Base-by-base conservation (phyloP, 176 grass and related monocot species). In the Musa acuminata region DNA sequence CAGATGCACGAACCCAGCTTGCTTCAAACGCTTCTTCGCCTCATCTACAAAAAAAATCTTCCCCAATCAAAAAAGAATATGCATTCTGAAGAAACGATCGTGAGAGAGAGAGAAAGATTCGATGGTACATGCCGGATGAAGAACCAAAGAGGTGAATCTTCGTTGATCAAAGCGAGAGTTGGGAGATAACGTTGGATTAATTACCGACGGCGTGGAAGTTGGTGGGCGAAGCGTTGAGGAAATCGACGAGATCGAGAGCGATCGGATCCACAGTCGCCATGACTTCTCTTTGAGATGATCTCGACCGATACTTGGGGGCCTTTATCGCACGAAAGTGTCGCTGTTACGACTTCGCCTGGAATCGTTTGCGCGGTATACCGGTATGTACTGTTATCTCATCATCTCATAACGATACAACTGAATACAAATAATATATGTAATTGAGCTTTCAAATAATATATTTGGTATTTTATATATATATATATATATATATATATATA, bases 21-120 rank as follows among this genome's bases (percentile, higher is more conserved):
- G 79, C 72, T 87, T 89, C 78, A 98, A 84, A 62, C 62, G 83
- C 82, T 73, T 80, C 76, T 98, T 98, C 75, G 90, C 80, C 84
- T 89, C 95, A 70, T 83, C 94, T 35, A 60, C 26, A 76, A 53
- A 11, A 55, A 52, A 70, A 13, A 58, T 59, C 10, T 55, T 62
- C 14, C 43, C 78, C 72, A 62, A 81, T 14, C 10, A 11, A 55
- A 78, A 13, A 71, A 11, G 10, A 71, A 19, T 71, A 52, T 13
- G 8, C 67, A 49, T 25, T 64, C 12, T 16, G 59, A 21, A 54
- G 20, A 63, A 25, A 52, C 10, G 27, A 50, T 25, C 53, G 9
- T 1, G 53, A 68, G 20, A 22, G 48, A 17, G 62, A 22, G 22
- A 22, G 22, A 79, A 80, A 51, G 77, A 78, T 9, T 76, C 75